phyloP scores from a whole-genome alignment of 208 protist genomes.

The Acanthamoeba sp. region DNA sequence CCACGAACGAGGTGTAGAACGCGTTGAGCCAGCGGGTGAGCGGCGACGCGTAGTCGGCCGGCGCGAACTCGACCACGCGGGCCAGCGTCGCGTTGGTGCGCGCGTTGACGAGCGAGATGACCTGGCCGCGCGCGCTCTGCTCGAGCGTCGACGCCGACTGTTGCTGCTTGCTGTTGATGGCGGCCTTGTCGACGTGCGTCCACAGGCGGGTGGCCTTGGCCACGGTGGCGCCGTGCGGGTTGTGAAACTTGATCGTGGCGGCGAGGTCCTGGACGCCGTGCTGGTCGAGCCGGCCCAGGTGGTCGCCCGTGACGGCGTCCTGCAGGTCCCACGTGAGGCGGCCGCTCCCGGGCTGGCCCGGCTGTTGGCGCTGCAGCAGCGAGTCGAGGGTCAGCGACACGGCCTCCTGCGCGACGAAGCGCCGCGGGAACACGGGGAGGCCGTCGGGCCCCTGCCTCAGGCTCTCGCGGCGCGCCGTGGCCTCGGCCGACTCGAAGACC shows the following conservation, averaged over 20 bases:
- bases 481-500: background rate
- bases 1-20: background rate
- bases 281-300: slow-evolving; percentile 34
- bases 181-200: background rate
- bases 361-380: background rate
- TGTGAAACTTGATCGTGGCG: background rate
- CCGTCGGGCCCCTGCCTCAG: background rate
- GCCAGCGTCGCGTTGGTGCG: slow-evolving; percentile 6
- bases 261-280: background rate
- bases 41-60: background rate
- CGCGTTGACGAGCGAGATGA: background rate
- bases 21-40: background rate
- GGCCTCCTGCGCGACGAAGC: background rate
- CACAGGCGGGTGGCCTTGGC: background rate
- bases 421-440: background rate
- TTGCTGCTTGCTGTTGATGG: too few species aligned
- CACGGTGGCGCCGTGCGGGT: background rate
- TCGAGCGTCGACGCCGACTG: background rate
- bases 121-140: slow-evolving; percentile 7
- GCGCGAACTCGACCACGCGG: slow-evolving; percentile 19
- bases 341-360: too few species aligned
- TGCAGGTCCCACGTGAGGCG: slow-evolving; percentile 31
- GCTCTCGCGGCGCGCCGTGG: background rate
- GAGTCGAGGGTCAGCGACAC: background rate
- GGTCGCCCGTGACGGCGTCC: background rate